Percentiles rank a stretch among this genome's conserved stretches.
phyloP scores from a whole-genome alignment of 169 alveolate genomes.

The Eimeria necatrix region DNA sequence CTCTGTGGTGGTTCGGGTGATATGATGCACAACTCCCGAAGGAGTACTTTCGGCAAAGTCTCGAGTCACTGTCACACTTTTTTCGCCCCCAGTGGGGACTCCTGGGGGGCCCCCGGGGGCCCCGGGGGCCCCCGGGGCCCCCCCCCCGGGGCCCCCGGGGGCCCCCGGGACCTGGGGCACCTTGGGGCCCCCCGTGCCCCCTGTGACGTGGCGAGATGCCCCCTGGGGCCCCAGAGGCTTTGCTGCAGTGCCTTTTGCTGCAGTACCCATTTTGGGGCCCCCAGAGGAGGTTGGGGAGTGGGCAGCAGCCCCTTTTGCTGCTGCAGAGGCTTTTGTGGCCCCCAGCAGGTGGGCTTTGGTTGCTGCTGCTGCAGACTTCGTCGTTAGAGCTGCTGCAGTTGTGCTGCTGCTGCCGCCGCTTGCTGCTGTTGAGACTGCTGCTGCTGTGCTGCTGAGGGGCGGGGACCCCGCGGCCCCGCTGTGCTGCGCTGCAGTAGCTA shows the following conservation, averaged over 20 bases:
- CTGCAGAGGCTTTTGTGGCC: background rate
- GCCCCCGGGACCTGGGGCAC: background rate
- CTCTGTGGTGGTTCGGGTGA: constrained; percentile 18
- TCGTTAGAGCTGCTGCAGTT: background rate
- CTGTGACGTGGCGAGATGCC: background rate
- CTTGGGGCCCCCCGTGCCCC: background rate
- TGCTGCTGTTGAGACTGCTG: background rate
- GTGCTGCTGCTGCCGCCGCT: constrained; percentile 12
- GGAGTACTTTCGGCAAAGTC: background rate
- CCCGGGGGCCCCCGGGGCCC: constrained; percentile 28
- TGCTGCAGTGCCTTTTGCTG: background rate
- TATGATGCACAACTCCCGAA: background rate
- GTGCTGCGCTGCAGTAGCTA: constrained; percentile 24
- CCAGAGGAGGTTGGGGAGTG: constrained; percentile 32
- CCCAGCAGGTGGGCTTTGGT: background rate
- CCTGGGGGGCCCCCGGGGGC: background rate
- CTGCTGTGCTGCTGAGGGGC: background rate
- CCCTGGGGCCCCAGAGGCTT: background rate
- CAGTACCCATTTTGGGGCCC: background rate
- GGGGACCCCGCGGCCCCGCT: background rate
- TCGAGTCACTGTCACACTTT: constrained; percentile 9
- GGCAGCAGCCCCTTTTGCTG: background rate
- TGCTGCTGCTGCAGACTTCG: constrained; percentile 47
- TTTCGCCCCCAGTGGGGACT: background rate
- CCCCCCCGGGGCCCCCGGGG: background rate